A percentile compares a stretch with the other conserved stretches of the same genome.
phyloP scores from a whole-genome alignment of 495 filamentous ascomycete genomes.

The Alectoria sarmentosa region DNA sequence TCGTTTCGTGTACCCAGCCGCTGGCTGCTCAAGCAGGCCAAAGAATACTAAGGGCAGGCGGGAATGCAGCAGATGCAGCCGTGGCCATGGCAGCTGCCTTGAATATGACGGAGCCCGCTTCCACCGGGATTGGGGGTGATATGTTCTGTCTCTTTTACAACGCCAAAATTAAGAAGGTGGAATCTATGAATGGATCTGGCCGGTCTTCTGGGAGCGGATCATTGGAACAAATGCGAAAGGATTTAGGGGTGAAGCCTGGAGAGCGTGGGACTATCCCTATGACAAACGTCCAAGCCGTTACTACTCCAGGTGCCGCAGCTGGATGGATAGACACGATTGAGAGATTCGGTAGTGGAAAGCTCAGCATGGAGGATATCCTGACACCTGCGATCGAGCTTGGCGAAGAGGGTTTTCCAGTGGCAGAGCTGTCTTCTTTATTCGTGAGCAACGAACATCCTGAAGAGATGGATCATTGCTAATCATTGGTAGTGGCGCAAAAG shows the following conservation, averaged over 20 bases:
- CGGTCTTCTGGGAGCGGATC: conserved; percentile 64
- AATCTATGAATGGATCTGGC: conserved; percentile 86
- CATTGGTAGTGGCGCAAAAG: conserved; percentile 55
- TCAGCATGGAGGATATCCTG: conserved; percentile 71
- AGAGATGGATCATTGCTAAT: conserved; percentile 16
- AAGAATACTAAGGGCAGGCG: conserved; percentile 72
- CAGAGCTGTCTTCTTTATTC: conserved; percentile 62
- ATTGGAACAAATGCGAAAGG: conserved; percentile 58
- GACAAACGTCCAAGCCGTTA: conserved; percentile 70
- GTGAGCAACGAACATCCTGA: conserved; percentile 44
- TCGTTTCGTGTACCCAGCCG: conserved; percentile 86
- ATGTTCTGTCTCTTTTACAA: conserved; percentile 97
- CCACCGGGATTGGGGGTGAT: conserved; percentile 95
- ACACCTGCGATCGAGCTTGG: conserved; percentile 78
- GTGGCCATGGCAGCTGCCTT: conserved; percentile 84
- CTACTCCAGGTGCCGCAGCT: conserved; percentile 83
- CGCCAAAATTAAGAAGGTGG: conserved; percentile 70
- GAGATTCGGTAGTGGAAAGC: conserved; percentile 82
- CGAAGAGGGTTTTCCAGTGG: conserved; percentile 85
- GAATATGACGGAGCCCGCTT: conserved; percentile 89
- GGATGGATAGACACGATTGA: conserved; percentile 93
- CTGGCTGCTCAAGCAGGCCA: conserved; percentile 85
- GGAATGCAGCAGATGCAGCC: conserved; percentile 94
- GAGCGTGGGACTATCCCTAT: conserved; percentile 61
- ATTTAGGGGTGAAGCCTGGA: conserved; percentile 59